Evolutionary conservation across 441 rosid species (phyloP).

Genomic region (Populus hybrid): DNA sequence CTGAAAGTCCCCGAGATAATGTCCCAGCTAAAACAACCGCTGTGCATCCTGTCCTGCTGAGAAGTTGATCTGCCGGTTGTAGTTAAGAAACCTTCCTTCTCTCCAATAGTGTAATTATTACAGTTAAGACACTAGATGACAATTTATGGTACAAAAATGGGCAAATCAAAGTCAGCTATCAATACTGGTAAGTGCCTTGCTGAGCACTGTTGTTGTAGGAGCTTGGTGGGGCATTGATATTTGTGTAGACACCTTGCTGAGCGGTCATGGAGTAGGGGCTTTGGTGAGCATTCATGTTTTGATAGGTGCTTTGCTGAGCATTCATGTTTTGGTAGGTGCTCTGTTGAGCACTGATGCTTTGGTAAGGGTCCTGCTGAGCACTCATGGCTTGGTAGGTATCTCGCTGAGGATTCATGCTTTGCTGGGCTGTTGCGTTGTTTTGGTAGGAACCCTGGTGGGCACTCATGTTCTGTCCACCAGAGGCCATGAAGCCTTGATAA

Average conservation of each 20-base stretch:
- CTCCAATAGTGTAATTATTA: neutral
- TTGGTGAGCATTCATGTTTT: constrained; percentile 21
- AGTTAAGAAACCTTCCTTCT: neutral
- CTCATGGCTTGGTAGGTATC: neutral
- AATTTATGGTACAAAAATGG: constrained; percentile 29
- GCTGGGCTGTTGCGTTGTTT: neutral
- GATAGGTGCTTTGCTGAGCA: constrained; percentile 21
- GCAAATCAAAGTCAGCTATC: constrained; percentile 30
- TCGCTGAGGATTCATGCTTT: neutral
- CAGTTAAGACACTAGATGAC: neutral
- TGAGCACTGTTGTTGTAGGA: constrained; percentile 10
- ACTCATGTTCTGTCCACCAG: constrained; percentile 32
- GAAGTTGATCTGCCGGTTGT: constrained; percentile 1
- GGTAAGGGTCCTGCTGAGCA: constrained; percentile 6
- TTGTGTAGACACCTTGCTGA: constrained; percentile 21
- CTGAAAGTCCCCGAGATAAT: neutral
- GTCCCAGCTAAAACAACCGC: constrained; percentile 7
- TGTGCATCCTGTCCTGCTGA: constrained; percentile 8
- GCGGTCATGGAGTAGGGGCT: constrained; percentile 18
- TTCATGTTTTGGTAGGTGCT: constrained; percentile 19
- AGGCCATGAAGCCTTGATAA: constrained; percentile 23
- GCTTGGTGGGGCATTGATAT: constrained; percentile 6
- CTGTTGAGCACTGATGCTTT: neutral
- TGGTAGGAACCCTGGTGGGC: constrained; percentile 14
- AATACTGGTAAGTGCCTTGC: constrained; percentile 37